Evolutionary conservation across 139 green algal species (phyloP), one percentile per base, ranked within the genome.

Genomic region (Marvania coccoides): DNA sequence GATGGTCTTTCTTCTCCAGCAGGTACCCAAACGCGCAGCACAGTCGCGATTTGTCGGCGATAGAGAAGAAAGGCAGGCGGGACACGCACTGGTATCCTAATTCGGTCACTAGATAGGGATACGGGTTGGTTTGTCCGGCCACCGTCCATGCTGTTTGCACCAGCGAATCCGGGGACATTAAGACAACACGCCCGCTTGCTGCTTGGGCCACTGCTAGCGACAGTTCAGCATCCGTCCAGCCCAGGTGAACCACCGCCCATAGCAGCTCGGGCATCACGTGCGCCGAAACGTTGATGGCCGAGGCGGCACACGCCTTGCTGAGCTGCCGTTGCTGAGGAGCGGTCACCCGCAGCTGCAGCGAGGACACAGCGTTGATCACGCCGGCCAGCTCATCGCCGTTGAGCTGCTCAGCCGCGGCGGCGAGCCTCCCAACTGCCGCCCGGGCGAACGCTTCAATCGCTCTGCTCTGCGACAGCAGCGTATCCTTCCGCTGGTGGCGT

Each of bases 21-120:
- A 71, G 38, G 8, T 71, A 58, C 1, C 4, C 51, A 5, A 55
- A 42, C 6, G 37, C 69, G 46, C 61, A 71, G 29, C 61, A 26
- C 42, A 70, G 10, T 15, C 58, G 23, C 3, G 66, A 26, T 5
- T 36, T 39, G 47, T 69, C 59, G 3, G 36, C 56, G 0, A 46
- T 3, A 3, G 13, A 12, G 37, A 57, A 15, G 14, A 19, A 8
- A 26, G 34, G 12, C 34, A 60, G 19, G 35, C 53, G 9, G 56
- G 12, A 30, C 14, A 9, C 8, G 26, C 7, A 37, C 23, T 12
- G n/a, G 31, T 10, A 39, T 7, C 1, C n/a, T 9, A 12, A 63
- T 9, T 8, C 12, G 12, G 12, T 9, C 9, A 9, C 26, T n/a
- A 5, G 7, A 4, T 2, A 36, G 65, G 1, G 48, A 58, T 45